Conservation (phyloP, 371 early-diverging fungal genomes). For the Mortierella sp. region DNA sequence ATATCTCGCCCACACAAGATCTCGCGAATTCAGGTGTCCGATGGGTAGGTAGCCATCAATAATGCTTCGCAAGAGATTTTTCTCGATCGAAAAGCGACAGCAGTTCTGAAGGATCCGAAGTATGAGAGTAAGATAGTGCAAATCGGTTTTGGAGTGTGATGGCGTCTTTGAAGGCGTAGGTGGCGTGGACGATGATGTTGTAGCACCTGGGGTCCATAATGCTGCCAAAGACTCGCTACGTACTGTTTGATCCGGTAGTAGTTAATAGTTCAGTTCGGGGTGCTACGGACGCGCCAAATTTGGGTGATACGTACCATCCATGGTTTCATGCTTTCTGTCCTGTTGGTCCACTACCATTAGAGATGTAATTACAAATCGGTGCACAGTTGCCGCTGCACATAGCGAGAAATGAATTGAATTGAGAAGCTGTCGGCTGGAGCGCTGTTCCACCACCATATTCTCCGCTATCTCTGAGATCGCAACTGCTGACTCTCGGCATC, state of each 20-base stretch:
- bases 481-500: constrained; percentile 45
- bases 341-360: constrained; percentile 1
- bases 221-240: neutral
- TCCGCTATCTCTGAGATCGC: constrained; percentile 52
- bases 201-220: neutral
- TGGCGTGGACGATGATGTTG: constrained; percentile 8
- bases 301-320: constrained; percentile 16
- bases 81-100: constrained; percentile 48
- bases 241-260: neutral
- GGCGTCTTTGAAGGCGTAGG: constrained; percentile 30
- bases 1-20: constrained; percentile 21
- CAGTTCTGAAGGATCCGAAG: constrained; percentile 48
- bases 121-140: constrained; percentile 32
- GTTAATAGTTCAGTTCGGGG: neutral
- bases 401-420: constrained; percentile 48
- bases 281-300: no score
- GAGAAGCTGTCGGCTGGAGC: constrained; percentile 42
- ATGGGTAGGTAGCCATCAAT: constrained; percentile 33
- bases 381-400: constrained; percentile 48
- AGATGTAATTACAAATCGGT: constrained; percentile 39
- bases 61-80: constrained; percentile 11
- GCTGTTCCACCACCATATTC: constrained; percentile 38
- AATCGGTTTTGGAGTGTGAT: constrained; percentile 26
- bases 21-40: constrained; percentile 23
- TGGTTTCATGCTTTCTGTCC: neutral